Evolutionary conservation across 2,329 filamentous ascomycete genomes (phyloP).

Genomic region (Claviceps sp.): DNA sequence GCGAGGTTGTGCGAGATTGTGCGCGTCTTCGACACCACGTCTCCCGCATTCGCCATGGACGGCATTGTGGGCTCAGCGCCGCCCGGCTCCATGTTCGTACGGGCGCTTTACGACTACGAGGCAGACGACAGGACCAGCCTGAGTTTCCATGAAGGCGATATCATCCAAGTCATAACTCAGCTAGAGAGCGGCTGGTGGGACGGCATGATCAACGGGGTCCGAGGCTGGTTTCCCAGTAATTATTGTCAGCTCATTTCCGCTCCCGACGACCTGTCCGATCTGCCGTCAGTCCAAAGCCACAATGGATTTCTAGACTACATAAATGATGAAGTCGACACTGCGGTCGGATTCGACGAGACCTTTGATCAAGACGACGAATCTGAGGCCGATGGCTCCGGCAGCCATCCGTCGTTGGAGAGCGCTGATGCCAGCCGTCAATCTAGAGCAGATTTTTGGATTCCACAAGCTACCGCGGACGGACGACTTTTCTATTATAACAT

Average conservation of each 20-base stretch:
- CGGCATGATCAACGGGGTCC: slow-evolving; percentile 89
- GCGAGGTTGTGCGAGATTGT: neutral
- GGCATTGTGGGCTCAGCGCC: slow-evolving; percentile 46
- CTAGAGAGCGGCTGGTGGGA: slow-evolving; percentile 99
- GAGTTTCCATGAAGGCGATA: slow-evolving; percentile 91
- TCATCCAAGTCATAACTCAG: slow-evolving; percentile 97
- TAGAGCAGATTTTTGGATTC: slow-evolving; percentile 95
- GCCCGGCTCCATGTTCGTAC: slow-evolving; percentile 70
- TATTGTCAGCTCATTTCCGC: slow-evolving; percentile 82
- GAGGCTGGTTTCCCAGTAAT: slow-evolving; percentile 98
- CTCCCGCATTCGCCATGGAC: slow-evolving; percentile 35
- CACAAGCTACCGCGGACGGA: slow-evolving; percentile 87
- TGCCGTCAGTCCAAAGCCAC: slow-evolving; percentile 49
- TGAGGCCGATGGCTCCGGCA: slow-evolving; percentile 44
- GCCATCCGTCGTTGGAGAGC: slow-evolving; percentile 53
- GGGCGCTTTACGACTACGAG: slow-evolving; percentile 94
- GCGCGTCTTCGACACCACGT: neutral
- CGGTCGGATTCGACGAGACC: slow-evolving; percentile 53
- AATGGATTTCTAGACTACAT: slow-evolving; percentile 40
- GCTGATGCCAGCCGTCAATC: slow-evolving; percentile 52
- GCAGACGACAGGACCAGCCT: slow-evolving; percentile 93
- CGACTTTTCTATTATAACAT: slow-evolving; percentile 97
- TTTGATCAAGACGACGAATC: slow-evolving; percentile 54
- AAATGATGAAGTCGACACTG: slow-evolving; percentile 50
- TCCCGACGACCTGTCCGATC: slow-evolving; percentile 61